These are phyloP conservation scores for Colletotrichum tropicale DNA, from an alignment of 2,329 filamentous ascomycete genomes.

Conservation along the genomic window DNA sequence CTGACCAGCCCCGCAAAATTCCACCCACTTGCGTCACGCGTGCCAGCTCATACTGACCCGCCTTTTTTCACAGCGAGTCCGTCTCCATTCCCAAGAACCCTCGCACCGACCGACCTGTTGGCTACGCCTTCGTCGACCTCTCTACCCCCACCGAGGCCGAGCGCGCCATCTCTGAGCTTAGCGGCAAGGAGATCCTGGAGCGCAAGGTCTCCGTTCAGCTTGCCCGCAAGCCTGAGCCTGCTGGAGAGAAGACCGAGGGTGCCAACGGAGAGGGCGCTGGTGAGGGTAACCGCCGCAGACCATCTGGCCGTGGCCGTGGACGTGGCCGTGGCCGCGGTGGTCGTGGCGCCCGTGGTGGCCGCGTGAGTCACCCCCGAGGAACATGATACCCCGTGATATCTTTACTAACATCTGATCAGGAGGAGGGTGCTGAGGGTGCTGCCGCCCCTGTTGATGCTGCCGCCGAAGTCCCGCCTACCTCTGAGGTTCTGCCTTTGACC, in stretches of 20 bases:
- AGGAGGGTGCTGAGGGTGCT: slow-evolving; percentile 52
- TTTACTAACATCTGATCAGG: slow-evolving; percentile 32
- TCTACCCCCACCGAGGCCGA: slow-evolving; percentile 94
- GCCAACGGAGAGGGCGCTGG: slow-evolving; percentile 77
- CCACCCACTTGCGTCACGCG: slow-evolving; percentile 19
- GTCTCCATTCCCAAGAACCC: slow-evolving; percentile 99
- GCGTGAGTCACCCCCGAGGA: slow-evolving; percentile 29
- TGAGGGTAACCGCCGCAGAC: slow-evolving; percentile 68
- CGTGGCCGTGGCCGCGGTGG: slow-evolving; percentile 73
- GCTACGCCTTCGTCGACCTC: slow-evolving; percentile 98
- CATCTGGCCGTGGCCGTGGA: slow-evolving; percentile 70
- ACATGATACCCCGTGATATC: background rate
- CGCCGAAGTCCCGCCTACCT: slow-evolving; percentile 48
- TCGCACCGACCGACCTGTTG: slow-evolving; percentile 96
- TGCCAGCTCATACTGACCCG: slow-evolving; percentile 21
- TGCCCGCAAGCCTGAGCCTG: slow-evolving; percentile 93
- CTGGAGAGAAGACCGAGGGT: slow-evolving; percentile 76
- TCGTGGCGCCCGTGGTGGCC: slow-evolving; percentile 64
- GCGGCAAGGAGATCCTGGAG: slow-evolving; percentile 96
- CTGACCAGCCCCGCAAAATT: slow-evolving; percentile 13
- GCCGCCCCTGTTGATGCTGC: slow-evolving; percentile 42
- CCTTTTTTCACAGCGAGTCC: slow-evolving; percentile 73
- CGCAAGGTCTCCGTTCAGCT: slow-evolving; percentile 99
- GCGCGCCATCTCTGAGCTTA: slow-evolving; percentile 93
- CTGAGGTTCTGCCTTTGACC: slow-evolving; percentile 63